Evolutionary conservation across 805 yeast genomes (phyloP), one percentile per base, ranked within the genome.

Genomic region (Groenewaldozyma tartarivorans): DNA sequence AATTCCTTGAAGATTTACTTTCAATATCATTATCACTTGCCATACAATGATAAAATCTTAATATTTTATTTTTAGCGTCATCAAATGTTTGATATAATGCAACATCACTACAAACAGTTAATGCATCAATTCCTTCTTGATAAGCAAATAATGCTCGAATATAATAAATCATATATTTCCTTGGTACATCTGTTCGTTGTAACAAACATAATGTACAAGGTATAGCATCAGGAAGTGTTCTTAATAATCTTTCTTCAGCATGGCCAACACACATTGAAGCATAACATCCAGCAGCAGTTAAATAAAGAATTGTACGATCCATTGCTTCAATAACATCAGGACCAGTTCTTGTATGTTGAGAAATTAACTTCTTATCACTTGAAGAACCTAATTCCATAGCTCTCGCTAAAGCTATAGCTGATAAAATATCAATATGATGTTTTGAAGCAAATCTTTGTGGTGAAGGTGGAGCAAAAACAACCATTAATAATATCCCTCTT

Each of bases 401-500:
- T 24, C 29, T 7, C 7, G 29, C 29, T 13, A 24, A 13, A 9
- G 29, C 29, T 9, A 24, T 13, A 9, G 29, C 7, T 13, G 13
- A 9, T 7, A 24, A 13, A 7, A 24, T 13, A 24, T 7, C 13
- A 24, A 13, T 24, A 24, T 24, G 29, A 7, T 7, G 13, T 13
- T 24, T 24, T 24, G 29, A 24, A 7, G 29, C 29, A 13, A 24
- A 24, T 9, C 13, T 24, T 24, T 24, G 29, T 9, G 29, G 13
- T 24, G 29, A 24, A 7, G 29, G 29, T 7, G 26, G 31, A 6
- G 41, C 33, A 36, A 43, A 47, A 20, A 36, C 18, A n/a, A 32
- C 20, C 27, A 35, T 27, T 22, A 48, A 34, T 3, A 48, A 15
- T 11, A 39, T 19, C 1, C 32, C 35, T n/a, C 35, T 24, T 13